Evolutionary conservation across 2,329 filamentous ascomycete species (phyloP).

Genomic region (Curvularia sp.): DNA sequence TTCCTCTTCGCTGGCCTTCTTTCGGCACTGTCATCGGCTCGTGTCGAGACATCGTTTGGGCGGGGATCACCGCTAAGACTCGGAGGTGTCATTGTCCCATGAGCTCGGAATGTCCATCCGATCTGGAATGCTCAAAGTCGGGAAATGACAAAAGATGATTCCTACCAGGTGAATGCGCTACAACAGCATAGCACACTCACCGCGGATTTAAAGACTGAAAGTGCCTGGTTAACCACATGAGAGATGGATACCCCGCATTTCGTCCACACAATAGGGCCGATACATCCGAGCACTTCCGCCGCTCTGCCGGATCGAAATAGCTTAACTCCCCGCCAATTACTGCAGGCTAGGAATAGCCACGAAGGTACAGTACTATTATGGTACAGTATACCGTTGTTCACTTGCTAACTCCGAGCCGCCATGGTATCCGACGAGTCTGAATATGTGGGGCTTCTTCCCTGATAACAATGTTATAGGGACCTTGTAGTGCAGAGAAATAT

Average conservation of each 20-base stretch:
- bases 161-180: too few relatives aligned
- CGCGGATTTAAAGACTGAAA: not conserved
- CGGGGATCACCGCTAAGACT: not conserved
- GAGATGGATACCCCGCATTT: not conserved
- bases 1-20: constrained; percentile 17
- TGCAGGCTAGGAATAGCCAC: not conserved
- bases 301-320: not conserved
- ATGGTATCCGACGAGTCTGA: too few relatives aligned
- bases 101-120: not conserved
- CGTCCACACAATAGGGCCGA: not conserved
- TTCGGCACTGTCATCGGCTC: not conserved
- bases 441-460: too few relatives aligned
- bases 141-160: not conserved
- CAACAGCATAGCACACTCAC: not conserved
- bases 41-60: not conserved
- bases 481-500: too few relatives aligned
- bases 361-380: not conserved
- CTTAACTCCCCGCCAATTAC: not conserved
- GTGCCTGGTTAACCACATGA: not conserved
- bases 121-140: not conserved
- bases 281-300: not conserved
- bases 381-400: too few relatives aligned
- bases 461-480: too few relatives aligned
- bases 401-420: too few relatives aligned
- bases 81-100: not conserved